These are phyloP conservation scores for Cladosporium sp. DNA, from an alignment of 2,329 filamentous ascomycete species.

Conservation along the genomic window DNA sequence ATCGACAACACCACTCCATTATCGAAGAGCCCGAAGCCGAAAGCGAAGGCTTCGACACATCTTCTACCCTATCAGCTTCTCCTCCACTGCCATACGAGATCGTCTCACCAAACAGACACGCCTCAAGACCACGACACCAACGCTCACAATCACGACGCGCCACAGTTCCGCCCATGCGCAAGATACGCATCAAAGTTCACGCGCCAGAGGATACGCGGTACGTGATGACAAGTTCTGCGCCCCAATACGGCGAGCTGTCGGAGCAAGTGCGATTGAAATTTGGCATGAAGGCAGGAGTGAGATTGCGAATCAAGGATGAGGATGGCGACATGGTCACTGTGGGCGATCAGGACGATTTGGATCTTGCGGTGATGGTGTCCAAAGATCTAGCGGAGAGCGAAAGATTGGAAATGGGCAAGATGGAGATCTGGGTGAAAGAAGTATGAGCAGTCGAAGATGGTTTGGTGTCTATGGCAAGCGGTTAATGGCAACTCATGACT, in stretches of 20 bases:
- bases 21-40: constrained; percentile 76
- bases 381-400: constrained; percentile 55
- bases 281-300: constrained; percentile 68
- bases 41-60: constrained; percentile 46
- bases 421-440: constrained; percentile 64
- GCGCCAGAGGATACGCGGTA: constrained; percentile 81
- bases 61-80: constrained; percentile 63
- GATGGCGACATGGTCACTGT: constrained; percentile 95
- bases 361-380: constrained; percentile 73
- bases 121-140: constrained; percentile 33
- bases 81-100: constrained; percentile 55
- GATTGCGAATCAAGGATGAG: constrained; percentile 84
- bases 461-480: background rate
- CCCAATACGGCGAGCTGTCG: constrained; percentile 70
- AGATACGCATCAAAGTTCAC: constrained; percentile 90
- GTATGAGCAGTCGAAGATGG: background rate
- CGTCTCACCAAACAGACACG: constrained; percentile 35
- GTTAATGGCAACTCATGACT: background rate
- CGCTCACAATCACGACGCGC: constrained; percentile 46
- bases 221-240: constrained; percentile 65
- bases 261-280: constrained; percentile 85
- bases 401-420: constrained; percentile 79
- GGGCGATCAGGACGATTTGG: constrained; percentile 92
- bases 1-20: constrained; percentile 52
- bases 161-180: constrained; percentile 52